Conservation (phyloP, 805 yeast genomes). For the Ogataea neopini region DNA sequence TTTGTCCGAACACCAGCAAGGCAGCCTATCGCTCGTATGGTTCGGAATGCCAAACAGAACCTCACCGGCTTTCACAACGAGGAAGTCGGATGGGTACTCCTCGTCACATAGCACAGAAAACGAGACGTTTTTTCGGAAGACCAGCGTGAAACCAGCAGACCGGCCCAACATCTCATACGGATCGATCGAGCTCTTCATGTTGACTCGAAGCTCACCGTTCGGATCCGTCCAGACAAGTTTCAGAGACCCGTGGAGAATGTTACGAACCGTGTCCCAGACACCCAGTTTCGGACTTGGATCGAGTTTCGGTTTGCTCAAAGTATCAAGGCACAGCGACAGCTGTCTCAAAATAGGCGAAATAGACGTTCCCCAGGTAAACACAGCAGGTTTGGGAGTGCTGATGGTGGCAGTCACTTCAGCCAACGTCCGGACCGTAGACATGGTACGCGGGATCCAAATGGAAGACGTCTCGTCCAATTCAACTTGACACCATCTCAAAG, state of each 20-base stretch:
- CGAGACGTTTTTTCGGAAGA: conserved; percentile 63
- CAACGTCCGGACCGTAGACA: conserved; percentile 72
- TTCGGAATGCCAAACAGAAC: conserved; percentile 78
- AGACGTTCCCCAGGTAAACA: conserved; percentile 82
- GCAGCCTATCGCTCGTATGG: conserved; percentile 52
- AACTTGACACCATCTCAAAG: conserved; percentile 60
- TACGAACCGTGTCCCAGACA: conserved; percentile 87
- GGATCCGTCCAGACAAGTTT: conserved; percentile 51
- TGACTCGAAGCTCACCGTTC: conserved; percentile 51
- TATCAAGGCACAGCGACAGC: conserved; percentile 72
- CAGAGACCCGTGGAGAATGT: conserved; percentile 69
- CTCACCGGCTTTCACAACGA: conserved; percentile 60
- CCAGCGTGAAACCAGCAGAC: conserved; percentile 75
- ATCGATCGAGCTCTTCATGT: conserved; percentile 72
- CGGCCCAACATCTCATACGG: conserved; percentile 72
- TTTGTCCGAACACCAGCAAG: conserved; percentile 59
- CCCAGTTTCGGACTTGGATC: conserved; percentile 87
- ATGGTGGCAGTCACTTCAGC: conserved; percentile 59
- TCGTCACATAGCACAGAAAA: conserved; percentile 57
- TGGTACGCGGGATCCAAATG: conserved; percentile 68
- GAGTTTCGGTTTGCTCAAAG: conserved; percentile 84
- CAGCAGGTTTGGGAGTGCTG: conserved; percentile 56
- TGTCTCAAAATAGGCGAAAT: conserved; percentile 84
- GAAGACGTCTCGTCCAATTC: conserved; percentile 39
- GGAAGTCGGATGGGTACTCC: conserved; percentile 62